Percentiles rank a stretch among this genome's conserved stretches.
These are phyloP conservation scores for Fusarium sp. DNA, from an alignment of 2,329 filamentous ascomycete genomes.

Conservation along the genomic window DNA sequence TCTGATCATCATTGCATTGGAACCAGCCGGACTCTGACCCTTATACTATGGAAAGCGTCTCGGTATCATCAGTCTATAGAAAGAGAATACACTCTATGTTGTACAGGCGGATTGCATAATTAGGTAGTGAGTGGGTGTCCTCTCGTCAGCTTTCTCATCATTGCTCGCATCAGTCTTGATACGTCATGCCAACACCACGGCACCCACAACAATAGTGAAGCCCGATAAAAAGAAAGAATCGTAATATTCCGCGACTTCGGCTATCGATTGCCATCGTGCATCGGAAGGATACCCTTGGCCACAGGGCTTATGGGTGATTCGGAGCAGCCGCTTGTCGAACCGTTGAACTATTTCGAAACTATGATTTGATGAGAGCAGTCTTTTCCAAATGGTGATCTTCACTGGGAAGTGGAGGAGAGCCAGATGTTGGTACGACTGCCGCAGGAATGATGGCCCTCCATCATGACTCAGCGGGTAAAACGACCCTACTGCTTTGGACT, in stretches of 20 bases:
- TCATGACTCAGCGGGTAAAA: slow-evolving; percentile 10
- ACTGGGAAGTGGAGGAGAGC: neutral
- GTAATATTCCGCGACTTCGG: neutral
- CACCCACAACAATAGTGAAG: neutral
- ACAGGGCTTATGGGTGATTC: neutral
- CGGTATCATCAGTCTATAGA: neutral
- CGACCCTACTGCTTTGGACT: neutral
- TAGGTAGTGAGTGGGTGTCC: neutral
- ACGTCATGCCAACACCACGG: neutral
- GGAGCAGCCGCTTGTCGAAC: neutral
- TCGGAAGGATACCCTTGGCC: neutral
- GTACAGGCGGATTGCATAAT: neutral
- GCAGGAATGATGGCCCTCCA: neutral
- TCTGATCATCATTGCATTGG: neutral
- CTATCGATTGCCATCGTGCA: neutral
- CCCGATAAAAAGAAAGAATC: neutral
- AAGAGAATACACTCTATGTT: neutral
- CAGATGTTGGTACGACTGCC: neutral
- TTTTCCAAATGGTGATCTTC: neutral
- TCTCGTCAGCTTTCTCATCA: neutral
- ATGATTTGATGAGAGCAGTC: neutral
- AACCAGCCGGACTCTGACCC: neutral
- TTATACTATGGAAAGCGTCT: neutral
- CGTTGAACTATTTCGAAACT: neutral
- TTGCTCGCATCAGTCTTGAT: neutral